A percentile compares a stretch with the other conserved stretches of the same genome.
Evolutionary conservation across 768 basidiomycete species (phyloP).

Genomic region (Suillus subluteus): DNA sequence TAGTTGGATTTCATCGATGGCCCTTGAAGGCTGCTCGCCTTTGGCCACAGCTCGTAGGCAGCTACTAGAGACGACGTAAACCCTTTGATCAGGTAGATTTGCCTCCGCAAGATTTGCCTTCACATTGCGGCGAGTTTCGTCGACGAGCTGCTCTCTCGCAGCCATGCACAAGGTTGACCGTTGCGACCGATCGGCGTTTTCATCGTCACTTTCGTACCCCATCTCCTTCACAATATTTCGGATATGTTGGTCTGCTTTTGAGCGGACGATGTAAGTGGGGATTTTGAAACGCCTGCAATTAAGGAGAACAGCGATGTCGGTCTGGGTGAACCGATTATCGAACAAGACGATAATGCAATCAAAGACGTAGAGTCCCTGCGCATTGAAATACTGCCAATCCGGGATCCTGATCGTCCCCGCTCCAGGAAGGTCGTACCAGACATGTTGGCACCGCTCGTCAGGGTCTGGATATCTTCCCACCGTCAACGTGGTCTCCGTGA

Average conservation of each 20-base stretch:
- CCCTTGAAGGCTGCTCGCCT: slow-evolving; percentile 6
- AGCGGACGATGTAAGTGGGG: slow-evolving; percentile 21
- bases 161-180: slow-evolving; percentile 13
- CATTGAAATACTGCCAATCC: slow-evolving; percentile 34
- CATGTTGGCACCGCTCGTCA: slow-evolving; percentile 16
- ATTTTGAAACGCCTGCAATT: slow-evolving; percentile 20
- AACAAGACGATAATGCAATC: slow-evolving; percentile 21
- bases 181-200: slow-evolving; percentile 9
- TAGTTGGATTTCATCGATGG: slow-evolving; percentile 19
- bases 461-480: slow-evolving; percentile 28
- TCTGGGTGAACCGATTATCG: slow-evolving; percentile 20
- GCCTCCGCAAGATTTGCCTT: slow-evolving; percentile 18
- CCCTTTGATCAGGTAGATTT: slow-evolving; percentile 22
- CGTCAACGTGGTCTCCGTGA: slow-evolving; percentile 26
- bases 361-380: slow-evolving; percentile 27
- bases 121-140: slow-evolving; percentile 20
- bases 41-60: slow-evolving; percentile 15
- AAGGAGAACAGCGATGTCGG: slow-evolving; percentile 19
- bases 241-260: slow-evolving; percentile 22
- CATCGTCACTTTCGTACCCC: slow-evolving; percentile 14
- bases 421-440: slow-evolving; percentile 36
- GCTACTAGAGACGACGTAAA: slow-evolving; percentile 24
- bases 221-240: slow-evolving; percentile 15
- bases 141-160: slow-evolving; percentile 23
- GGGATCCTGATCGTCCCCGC: slow-evolving; percentile 28